Evolutionary conservation across 257 asterid species (phyloP).

Genomic region (Solanum pimpinellifolium): DNA sequence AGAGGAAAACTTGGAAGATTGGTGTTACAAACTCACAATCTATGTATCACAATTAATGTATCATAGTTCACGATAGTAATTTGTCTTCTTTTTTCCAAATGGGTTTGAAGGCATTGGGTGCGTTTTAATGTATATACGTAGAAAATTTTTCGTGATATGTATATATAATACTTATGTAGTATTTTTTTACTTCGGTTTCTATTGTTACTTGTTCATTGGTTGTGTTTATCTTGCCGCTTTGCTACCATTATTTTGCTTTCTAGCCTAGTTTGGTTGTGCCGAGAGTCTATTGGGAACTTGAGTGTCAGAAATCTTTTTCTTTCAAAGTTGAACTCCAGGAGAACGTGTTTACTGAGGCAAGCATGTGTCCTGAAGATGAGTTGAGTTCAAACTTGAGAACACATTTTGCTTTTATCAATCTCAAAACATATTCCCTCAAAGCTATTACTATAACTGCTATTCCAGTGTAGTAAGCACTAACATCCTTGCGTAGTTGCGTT

Average conservation of each 20-base stretch:
- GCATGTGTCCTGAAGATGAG: neutral
- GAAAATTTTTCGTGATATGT: neutral
- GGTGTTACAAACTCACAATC: neutral
- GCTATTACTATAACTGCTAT: neutral
- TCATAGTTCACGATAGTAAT: neutral
- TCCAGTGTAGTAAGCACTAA: neutral
- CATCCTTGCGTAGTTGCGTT: neutral
- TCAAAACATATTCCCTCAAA: neutral
- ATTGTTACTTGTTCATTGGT: neutral
- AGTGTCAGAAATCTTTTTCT: neutral
- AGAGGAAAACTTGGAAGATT: neutral
- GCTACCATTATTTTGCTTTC: neutral
- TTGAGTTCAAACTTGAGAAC: neutral
- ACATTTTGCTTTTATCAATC: neutral
- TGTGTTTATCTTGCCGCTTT: neutral
- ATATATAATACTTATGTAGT: neutral
- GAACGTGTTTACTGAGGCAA: neutral
- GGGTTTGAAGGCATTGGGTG: neutral
- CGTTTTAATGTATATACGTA: neutral
- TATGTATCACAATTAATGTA: neutral
- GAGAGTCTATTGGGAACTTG: neutral
- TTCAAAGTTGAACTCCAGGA: neutral
- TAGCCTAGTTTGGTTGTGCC: neutral
- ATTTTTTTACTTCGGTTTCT: neutral
- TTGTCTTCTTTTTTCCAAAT: neutral